Evolutionary conservation across 305 asterid species (phyloP), one percentile per base, ranked within the genome.

Genomic region (Fraxinus dipetala): DNA sequence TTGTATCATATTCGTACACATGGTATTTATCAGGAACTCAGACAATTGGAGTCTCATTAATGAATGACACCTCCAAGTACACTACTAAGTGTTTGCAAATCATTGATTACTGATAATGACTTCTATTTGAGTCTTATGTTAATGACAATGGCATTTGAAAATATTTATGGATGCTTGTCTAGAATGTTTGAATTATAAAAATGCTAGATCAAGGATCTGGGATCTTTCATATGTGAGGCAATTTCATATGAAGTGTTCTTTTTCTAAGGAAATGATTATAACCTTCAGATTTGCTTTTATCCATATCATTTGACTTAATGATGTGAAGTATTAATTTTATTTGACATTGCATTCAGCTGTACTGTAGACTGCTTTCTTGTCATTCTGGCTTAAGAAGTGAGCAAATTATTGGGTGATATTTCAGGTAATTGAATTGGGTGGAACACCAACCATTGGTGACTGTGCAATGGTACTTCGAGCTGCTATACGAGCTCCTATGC

Each of bases 401-500:
- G 70, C 70, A 36, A 78, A 36, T 74, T 78, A 32, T 54, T 80
- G 32, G 78, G 38, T 70, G 14, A 38, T 43, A 48, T 84, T 88
- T 82, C 90, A 92, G 99, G 99, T 96, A 24, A 93, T 94, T 16
- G 96, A 92, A 88, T 84, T 96, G 89, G 97, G 98, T 63, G 99
- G 98, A 84, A 93, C 88, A 73, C 98, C 98, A 82, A 96, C 98
- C 26, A 87, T 93, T 56, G 98, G 98, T 54, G 99, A 96, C 88
- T 96, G 98, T 43, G 99, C 98, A n/a, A 85, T 90, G 90, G 85
- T 96, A 81, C 91, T 96, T 87, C 93, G 98, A 78, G 98, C 99
- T 85, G 98, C 99, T 40, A 89, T 94, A 86, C 92, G 98, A 89
- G 97, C 98, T 87, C 98, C 99, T 76, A 72, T 90, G 90, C 99